Conservation (phyloP, 176 grass and related monocot species). For the Chrysopogon serrulatus region DNA sequence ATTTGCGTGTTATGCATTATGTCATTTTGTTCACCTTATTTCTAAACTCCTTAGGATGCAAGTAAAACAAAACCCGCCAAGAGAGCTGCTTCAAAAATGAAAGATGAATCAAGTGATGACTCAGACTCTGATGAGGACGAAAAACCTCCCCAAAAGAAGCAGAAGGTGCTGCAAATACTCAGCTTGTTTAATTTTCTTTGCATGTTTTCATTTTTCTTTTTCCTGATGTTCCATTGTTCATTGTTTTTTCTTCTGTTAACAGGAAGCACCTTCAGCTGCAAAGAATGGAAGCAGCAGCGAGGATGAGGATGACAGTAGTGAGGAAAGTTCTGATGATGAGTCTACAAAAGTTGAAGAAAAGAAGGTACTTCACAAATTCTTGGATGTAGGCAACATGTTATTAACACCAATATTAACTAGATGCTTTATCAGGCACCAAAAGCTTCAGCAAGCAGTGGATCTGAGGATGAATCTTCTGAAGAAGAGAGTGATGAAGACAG, state of each 20-base stretch:
- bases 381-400: background rate
- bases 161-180: slow-evolving; percentile 29
- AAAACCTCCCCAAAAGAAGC: slow-evolving; percentile 65
- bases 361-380: slow-evolving; percentile 13
- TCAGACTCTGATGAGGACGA: slow-evolving; percentile 51
- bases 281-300: slow-evolving; percentile 54
- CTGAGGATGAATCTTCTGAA: slow-evolving; percentile 39
- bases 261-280: slow-evolving; percentile 12
- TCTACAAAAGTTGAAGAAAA: slow-evolving; percentile 20
- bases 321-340: slow-evolving; percentile 64
- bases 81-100: slow-evolving; percentile 26
- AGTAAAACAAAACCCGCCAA: slow-evolving; percentile 6
- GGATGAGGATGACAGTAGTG: slow-evolving; percentile 35
- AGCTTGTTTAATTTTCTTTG: background rate
- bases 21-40: background rate
- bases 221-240: background rate
- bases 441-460: slow-evolving; percentile 16
- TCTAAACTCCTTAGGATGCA: slow-evolving; percentile 24
- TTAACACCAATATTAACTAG: background rate
- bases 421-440: slow-evolving; percentile 12
- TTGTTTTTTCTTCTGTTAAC: background rate
- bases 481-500: slow-evolving; percentile 37
- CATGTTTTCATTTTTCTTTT: background rate
- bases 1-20: background rate
- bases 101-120: slow-evolving; percentile 42